Percentiles rank a stretch among this genome's conserved stretches.
Evolutionary conservation across 495 filamentous ascomycete genomes (phyloP).

Genomic region (Geoglossum glabrum): DNA sequence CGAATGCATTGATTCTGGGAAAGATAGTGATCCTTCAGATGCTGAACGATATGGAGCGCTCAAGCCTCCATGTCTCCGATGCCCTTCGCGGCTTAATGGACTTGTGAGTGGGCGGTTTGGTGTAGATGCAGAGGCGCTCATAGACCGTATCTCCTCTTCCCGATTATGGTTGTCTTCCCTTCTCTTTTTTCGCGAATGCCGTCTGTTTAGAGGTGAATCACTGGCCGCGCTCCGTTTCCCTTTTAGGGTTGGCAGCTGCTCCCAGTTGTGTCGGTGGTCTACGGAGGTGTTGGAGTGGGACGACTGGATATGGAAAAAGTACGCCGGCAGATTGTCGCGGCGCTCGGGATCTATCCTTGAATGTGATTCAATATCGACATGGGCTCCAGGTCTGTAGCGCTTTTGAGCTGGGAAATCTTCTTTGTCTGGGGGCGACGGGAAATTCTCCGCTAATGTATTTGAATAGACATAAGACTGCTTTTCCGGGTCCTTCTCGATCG

Average conservation of each 20-base stretch:
- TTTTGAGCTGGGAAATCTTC: neutral
- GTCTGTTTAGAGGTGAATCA: slow-evolving; percentile 29
- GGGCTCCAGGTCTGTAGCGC: neutral
- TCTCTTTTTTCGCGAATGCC: slow-evolving; percentile 61
- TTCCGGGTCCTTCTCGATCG: slow-evolving; percentile 15
- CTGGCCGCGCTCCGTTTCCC: slow-evolving; percentile 36
- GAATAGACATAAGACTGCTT: neutral
- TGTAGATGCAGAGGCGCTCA: slow-evolving; percentile 48
- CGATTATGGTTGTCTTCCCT: slow-evolving; percentile 43
- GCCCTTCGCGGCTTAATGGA: slow-evolving; percentile 43
- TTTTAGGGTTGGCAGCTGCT: slow-evolving; percentile 37
- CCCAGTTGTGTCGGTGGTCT: neutral
- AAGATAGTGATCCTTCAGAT: slow-evolving; percentile 55
- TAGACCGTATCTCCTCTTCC: slow-evolving; percentile 71
- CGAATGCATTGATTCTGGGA: slow-evolving; percentile 52
- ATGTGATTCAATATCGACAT: neutral
- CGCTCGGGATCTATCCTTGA: neutral
- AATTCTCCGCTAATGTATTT: neutral
- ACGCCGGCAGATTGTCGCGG: slow-evolving; percentile 20
- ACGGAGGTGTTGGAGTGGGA: slow-evolving; percentile 26
- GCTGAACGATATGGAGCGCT: slow-evolving; percentile 38
- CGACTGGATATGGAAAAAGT: slow-evolving; percentile 24
- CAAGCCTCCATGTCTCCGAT: slow-evolving; percentile 33
- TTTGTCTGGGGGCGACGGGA: neutral
- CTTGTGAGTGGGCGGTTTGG: slow-evolving; percentile 35